These are phyloP conservation scores for Rhizophora mangle DNA, from an alignment of 345 rosid species.

Conservation along the genomic window DNA sequence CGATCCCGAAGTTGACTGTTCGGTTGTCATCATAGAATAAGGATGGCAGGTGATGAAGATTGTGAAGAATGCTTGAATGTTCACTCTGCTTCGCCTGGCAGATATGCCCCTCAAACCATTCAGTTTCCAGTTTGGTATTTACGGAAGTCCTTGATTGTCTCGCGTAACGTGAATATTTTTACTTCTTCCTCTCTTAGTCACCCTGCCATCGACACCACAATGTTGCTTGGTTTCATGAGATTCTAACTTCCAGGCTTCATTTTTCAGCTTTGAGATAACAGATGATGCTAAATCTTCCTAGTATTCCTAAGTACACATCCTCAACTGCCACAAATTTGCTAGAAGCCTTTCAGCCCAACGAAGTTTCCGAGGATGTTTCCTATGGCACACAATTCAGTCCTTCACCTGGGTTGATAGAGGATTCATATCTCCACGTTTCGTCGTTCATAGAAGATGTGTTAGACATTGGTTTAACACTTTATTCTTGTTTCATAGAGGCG, in stretches of 20 bases:
- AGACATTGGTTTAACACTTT: constrained; percentile 38
- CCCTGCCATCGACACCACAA: background rate
- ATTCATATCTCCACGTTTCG: constrained; percentile 53
- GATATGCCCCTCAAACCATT: constrained; percentile 46
- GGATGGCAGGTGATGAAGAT: constrained; percentile 46
- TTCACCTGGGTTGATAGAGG: constrained; percentile 51
- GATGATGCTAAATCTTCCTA: constrained; percentile 58
- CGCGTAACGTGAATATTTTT: no score
- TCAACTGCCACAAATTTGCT: constrained; percentile 53
- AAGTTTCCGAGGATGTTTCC: constrained; percentile 33
- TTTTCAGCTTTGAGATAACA: constrained; percentile 15
- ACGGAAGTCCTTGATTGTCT: constrained; percentile 45
- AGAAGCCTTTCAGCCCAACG: constrained; percentile 54
- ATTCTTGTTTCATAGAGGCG: constrained; percentile 10
- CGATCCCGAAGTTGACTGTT: background rate
- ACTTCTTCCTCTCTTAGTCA: constrained; percentile 34
- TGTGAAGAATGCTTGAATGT: constrained; percentile 61
- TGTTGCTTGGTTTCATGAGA: background rate
- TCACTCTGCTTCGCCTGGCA: constrained; percentile 49
- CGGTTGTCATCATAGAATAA: constrained; percentile 20
- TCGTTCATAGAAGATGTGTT: constrained; percentile 59
- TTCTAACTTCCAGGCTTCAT: background rate
- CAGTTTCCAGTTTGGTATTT: constrained; percentile 43
- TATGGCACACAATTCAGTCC: constrained; percentile 44
- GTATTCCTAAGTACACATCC: constrained; percentile 41